Base-by-base conservation (phyloP, 2,329 filamentous ascomycete species). In the Leptographium procerum region DNA sequence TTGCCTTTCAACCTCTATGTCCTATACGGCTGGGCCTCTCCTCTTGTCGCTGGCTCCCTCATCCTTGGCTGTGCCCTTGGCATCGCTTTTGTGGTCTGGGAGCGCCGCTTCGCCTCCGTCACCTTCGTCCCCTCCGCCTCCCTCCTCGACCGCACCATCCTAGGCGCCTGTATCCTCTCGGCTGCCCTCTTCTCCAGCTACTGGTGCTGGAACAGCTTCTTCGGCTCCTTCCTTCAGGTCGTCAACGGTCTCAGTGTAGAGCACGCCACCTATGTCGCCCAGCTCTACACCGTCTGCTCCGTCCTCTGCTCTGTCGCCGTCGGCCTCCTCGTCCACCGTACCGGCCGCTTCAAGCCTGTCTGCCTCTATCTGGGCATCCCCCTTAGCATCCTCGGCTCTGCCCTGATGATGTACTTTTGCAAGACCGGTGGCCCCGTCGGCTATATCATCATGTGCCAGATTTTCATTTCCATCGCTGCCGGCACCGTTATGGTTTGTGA, bases 1-100 rank as follows among this genome's bases (percentile, higher is more conserved):
- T 77, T 90, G 5, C 84, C 87, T 0, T 83, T 90, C 68, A 84
- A 75, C 16, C 74, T 90, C 3, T 65, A 73, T 10, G 64, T 75
- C 14, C 74, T 90, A 2, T 65, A 73, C 11, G 64, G 65, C 11
- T 79, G 75, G 75, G 65, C 65, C 22, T 69, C 71, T 0, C 68
- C 71, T 1, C 67, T 73, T 58, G 73, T 77, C 57, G 74, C 75
- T 59, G 66, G 66, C 59, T 67, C 75, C 60, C 61, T 74, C n/a
- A 64, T 73, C 22, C 64, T 75, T 33, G 73, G 73, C 14, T 65
- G 57, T 6, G 59, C 69, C 1, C 63, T 75, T 4, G 60, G 75
- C 11, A 51, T 70, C 40, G 60, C 57, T 3, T 77, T 77, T 57
- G 68, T 58, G 22, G 4, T 71, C 22, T 73, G 66, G 59, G 73